Base-by-base conservation (phyloP, 2,329 filamentous ascomycete species). In the Alternaria triticimaculans region DNA sequence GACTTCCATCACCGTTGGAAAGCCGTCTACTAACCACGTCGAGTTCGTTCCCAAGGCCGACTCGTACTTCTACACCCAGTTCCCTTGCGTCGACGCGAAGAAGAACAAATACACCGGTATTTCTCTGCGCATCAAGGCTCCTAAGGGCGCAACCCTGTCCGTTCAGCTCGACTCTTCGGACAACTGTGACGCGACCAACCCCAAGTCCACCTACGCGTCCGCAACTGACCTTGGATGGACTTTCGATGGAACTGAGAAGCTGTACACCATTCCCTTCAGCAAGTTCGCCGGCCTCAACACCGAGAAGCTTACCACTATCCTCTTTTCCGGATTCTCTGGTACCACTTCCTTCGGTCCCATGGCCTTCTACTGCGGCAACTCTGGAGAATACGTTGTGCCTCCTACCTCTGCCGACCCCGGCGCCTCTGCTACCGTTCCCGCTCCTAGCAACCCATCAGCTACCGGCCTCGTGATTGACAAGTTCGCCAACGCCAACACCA, bases 31-130 rank as follows among this genome's bases (percentile, higher is more conserved):
- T 64, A 83, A 86, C 77, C 83, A 81, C 51, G 78, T 88, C 2
- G 86, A 85, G 14, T 77, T 89, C 9, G 87, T 84, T 1, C 86
- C 87, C 14, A 79, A 76, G 55, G 28, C 43, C 1, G 76, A 79
- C 66, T 87, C 87, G 15, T 89, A 89, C 78, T 88, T 88, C 72
- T 89, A 87, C 79, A 84, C 83, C 33, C 83, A 87, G 73, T 78
- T 87, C 44, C 85, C 84, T 30, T 89, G 87, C 71, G 74, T 85
- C 26, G 82, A 87, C 59, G 82, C 84, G 3, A 80, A 81, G 58
- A 81, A 80, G 58, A 81, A 80, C 68, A 74, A 76, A 28, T 88
- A 88, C 69, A 86, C 85, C 23, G 87, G 87, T 23, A 82, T 89
- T 63, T 85, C 86, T 15, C 72, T 89, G 46, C 83, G 82, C 21